A percentile compares a stretch with the other conserved stretches of the same genome.
phyloP scores from a whole-genome alignment of 129 eudicot genomes.

The Saussurea involucrata region DNA sequence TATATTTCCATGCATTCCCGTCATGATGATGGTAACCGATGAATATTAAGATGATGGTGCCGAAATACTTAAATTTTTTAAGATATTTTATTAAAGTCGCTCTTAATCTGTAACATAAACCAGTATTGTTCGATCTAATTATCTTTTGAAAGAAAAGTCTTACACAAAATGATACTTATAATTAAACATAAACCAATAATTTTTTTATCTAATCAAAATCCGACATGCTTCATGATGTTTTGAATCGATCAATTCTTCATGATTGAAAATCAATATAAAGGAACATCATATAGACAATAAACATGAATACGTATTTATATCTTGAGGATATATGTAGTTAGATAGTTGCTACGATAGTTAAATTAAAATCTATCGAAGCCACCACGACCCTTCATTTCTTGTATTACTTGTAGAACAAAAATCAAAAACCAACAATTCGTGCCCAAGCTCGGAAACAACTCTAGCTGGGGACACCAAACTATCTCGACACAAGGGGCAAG shows the following conservation, averaged over 20 bases:
- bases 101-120: too few species aligned
- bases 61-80: too few species aligned
- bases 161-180: neutral
- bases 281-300: neutral
- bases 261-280: neutral
- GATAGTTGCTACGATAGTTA: neutral
- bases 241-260: too few species aligned
- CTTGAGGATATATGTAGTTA: neutral
- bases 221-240: too few species aligned
- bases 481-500: slow-evolving; percentile 39
- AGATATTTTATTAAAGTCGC: too few species aligned
- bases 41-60: too few species aligned
- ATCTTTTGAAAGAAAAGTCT: neutral
- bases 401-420: neutral
- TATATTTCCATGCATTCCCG: too few species aligned
- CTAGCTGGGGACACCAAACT: slow-evolving; percentile 12
- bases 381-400: slow-evolving; percentile 16
- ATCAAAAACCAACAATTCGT: slow-evolving; percentile 6
- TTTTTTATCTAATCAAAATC: neutral
- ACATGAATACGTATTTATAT: neutral
- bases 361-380: slow-evolving; percentile 17
- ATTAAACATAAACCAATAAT: neutral
- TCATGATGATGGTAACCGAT: too few species aligned
- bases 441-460: slow-evolving; percentile 9
- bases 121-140: too few species aligned